Conservation (phyloP, 495 filamentous ascomycete genomes). For the Thermothielavioides terrestris region DNA sequence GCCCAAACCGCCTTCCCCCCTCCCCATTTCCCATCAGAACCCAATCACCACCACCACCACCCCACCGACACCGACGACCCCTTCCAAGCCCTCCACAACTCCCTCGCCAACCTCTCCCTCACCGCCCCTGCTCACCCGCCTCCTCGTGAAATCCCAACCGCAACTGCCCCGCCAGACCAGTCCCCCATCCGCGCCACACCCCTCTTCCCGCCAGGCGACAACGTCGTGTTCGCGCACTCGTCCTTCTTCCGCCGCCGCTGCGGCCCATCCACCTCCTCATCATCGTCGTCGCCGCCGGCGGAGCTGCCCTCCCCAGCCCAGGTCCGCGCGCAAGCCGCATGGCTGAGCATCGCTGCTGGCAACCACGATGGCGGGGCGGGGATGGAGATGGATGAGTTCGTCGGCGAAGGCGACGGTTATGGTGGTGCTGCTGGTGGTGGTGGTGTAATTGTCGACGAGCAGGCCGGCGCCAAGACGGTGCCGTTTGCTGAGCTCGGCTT, state of each 20-base stretch:
- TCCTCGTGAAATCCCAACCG: not conserved
- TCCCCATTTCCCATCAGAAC: too few species aligned
- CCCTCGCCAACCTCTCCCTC: conserved; percentile 10
- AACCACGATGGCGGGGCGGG: not conserved
- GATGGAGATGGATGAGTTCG: too few species aligned
- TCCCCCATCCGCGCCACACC: conserved; percentile 1
- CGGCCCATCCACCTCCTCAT: not conserved
- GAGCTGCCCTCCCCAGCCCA: conserved; percentile 12
- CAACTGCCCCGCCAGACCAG: not conserved
- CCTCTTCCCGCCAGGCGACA: conserved; percentile 17
- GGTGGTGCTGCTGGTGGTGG: too few species aligned
- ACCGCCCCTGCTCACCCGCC: not conserved
- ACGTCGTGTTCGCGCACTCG: conserved; percentile 21
- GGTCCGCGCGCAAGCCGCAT: conserved; percentile 4
- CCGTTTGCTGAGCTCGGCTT: conserved; percentile 4
- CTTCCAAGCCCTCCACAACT: conserved; percentile 12
- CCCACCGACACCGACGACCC: conserved; percentile 4
- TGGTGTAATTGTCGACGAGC: too few species aligned
- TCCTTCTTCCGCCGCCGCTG: conserved; percentile 10
- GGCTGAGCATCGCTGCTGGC: not conserved
- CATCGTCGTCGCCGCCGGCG: too few species aligned
- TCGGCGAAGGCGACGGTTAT: too few species aligned
- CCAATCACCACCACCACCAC: not conserved
- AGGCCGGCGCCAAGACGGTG: not conserved
- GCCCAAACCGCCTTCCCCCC: too few species aligned